Percentiles rank a stretch among this genome's conserved stretches.
Evolutionary conservation across 2,329 filamentous ascomycete species (phyloP).

Genomic region (Coniochaeta sp.): DNA sequence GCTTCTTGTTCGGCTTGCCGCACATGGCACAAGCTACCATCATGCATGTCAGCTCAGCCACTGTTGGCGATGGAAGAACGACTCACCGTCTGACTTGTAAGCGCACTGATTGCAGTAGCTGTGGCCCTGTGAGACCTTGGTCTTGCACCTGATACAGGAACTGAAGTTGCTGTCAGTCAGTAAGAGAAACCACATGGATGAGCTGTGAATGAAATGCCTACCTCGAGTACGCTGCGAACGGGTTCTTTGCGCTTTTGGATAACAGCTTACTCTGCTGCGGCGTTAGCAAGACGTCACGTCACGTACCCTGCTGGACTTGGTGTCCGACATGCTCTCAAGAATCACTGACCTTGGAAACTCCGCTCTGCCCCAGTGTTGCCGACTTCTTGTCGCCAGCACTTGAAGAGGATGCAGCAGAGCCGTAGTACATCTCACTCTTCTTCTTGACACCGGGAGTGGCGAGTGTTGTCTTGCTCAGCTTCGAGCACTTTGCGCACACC

Average conservation of each 20-base stretch:
- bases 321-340: background rate
- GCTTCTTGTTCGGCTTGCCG: constrained; percentile 49
- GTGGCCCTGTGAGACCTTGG: constrained; percentile 54
- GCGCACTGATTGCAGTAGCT: constrained; percentile 56
- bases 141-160: constrained; percentile 54
- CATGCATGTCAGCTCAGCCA: constrained; percentile 7
- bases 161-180: constrained; percentile 17
- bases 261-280: constrained; percentile 52
- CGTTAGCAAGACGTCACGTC: background rate
- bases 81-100: constrained; percentile 52
- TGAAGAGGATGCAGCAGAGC: constrained; percentile 42
- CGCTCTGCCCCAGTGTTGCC: constrained; percentile 48
- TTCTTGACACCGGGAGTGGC: constrained; percentile 60
- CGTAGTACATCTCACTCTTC: constrained; percentile 60
- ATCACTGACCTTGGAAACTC: constrained; percentile 47
- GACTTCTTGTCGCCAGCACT: constrained; percentile 32
- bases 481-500: constrained; percentile 60
- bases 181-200: background rate
- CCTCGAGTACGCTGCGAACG: constrained; percentile 55
- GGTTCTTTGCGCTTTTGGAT: constrained; percentile 58
- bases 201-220: constrained; percentile 3
- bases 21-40: constrained; percentile 53
- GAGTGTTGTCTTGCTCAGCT: constrained; percentile 52
- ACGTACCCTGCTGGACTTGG: background rate
- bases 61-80: background rate